Conservation (phyloP, 2,329 filamentous ascomycete genomes). For the Exophiala sideris region DNA sequence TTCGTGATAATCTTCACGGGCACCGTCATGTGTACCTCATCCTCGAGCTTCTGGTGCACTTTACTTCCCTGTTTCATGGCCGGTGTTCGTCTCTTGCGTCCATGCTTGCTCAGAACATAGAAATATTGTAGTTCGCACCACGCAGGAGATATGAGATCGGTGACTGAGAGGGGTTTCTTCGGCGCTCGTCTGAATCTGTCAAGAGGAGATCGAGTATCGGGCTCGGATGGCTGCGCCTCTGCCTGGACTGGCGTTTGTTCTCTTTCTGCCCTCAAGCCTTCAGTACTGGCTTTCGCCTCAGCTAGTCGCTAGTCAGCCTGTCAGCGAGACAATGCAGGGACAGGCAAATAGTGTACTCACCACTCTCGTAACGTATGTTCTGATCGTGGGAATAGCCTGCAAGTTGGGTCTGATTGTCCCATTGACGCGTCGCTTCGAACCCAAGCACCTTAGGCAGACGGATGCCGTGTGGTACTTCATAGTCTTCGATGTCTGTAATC, state of each 20-base stretch:
- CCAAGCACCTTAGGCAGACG: slow-evolving; percentile 43
- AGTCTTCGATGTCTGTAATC: slow-evolving; percentile 44
- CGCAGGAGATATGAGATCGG: slow-evolving; percentile 80
- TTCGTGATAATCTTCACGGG: slow-evolving; percentile 67
- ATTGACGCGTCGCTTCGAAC: slow-evolving; percentile 34
- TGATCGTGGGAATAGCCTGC: not conserved
- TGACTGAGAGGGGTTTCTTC: slow-evolving; percentile 77
- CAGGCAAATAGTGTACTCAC: slow-evolving; percentile 13
- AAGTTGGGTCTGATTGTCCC: slow-evolving; percentile 5
- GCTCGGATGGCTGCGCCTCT: slow-evolving; percentile 15
- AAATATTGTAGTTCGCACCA: slow-evolving; percentile 97
- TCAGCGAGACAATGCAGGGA: slow-evolving; percentile 47
- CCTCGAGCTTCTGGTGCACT: slow-evolving; percentile 79
- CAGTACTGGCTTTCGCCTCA: slow-evolving; percentile 13
- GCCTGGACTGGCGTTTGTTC: slow-evolving; percentile 14
- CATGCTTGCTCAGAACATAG: slow-evolving; percentile 76
- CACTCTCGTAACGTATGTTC: slow-evolving; percentile 23
- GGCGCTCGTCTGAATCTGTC: slow-evolving; percentile 75
- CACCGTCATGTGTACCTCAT: slow-evolving; percentile 76
- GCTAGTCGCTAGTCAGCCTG: slow-evolving; percentile 30
- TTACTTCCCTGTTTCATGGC: slow-evolving; percentile 81
- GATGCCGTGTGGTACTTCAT: slow-evolving; percentile 37
- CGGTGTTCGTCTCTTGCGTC: slow-evolving; percentile 68
- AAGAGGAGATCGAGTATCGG: slow-evolving; percentile 61
- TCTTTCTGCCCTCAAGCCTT: not conserved